Evolutionary conservation across 176 grass and related monocot species (phyloP).

Genomic region (Triticum turgidum): DNA sequence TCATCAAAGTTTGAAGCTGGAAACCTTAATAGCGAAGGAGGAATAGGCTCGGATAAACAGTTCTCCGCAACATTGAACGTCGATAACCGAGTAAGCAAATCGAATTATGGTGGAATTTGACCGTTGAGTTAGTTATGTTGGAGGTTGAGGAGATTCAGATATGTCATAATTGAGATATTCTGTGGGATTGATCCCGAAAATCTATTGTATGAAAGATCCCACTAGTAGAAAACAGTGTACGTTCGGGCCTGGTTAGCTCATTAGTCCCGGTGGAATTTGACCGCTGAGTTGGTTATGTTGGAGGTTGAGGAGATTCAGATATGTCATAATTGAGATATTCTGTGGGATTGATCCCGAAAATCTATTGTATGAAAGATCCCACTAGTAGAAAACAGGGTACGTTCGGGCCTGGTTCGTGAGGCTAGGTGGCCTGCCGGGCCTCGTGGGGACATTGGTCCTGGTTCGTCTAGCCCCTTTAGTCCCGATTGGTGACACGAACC

Average conservation of each 20-base stretch:
- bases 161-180: not conserved
- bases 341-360: constrained; percentile 47
- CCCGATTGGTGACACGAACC: too few species aligned
- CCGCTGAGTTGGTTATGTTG: constrained; percentile 37
- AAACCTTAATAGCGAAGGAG: not conserved
- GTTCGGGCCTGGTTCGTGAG: too few species aligned
- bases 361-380: constrained; percentile 40
- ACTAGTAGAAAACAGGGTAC: too few species aligned
- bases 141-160: constrained; percentile 34
- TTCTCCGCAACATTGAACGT: constrained; percentile 37
- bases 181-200: constrained; percentile 47
- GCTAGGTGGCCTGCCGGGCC: too few species aligned
- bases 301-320: constrained; percentile 34
- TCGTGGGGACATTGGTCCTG: too few species aligned
- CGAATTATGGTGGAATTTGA: constrained; percentile 11
- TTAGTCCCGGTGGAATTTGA: not conserved
- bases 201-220: constrained; percentile 40
- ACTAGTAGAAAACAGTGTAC: too few species aligned
- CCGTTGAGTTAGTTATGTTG: constrained; percentile 37
- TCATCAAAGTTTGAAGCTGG: not conserved
- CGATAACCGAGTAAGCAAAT: not conserved
- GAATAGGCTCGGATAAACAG: not conserved
- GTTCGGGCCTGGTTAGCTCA: too few species aligned
- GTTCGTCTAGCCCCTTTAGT: too few species aligned
- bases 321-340: not conserved